Evolutionary conservation across 73 alveolate genomes (phyloP).

Genomic region (Paramecium sonneborni): DNA sequence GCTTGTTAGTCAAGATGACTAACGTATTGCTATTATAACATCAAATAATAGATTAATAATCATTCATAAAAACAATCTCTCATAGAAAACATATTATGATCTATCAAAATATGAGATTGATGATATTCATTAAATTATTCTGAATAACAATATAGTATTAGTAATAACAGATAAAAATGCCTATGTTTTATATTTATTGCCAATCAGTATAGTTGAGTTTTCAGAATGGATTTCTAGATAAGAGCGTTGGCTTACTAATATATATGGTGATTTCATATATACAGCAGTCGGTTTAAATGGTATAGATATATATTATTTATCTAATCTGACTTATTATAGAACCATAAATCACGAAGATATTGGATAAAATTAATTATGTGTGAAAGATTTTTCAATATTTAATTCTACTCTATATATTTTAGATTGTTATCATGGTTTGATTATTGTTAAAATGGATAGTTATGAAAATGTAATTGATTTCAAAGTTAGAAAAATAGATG

Average conservation of each 20-base stretch:
- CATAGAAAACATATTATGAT: neutral
- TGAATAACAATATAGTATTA: neutral
- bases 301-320: neutral
- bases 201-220: neutral
- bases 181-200: neutral
- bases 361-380: neutral
- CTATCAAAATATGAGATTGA: neutral
- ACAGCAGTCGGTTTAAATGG: conserved; percentile 8
- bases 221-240: neutral
- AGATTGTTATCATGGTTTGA: neutral
- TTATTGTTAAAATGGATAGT: neutral
- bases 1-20: neutral
- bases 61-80: neutral
- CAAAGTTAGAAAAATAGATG: conserved; percentile 3
- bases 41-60: neutral
- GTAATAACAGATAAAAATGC: neutral
- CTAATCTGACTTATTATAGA: neutral
- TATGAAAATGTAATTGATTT: neutral
- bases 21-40: neutral
- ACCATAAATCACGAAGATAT: neutral
- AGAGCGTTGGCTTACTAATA: neutral
- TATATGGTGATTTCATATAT: neutral
- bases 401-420: neutral
- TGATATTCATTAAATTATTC: neutral
- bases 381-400: neutral